Base-by-base conservation (phyloP, 495 filamentous ascomycete species). In the Penicillium maclennaniae region DNA sequence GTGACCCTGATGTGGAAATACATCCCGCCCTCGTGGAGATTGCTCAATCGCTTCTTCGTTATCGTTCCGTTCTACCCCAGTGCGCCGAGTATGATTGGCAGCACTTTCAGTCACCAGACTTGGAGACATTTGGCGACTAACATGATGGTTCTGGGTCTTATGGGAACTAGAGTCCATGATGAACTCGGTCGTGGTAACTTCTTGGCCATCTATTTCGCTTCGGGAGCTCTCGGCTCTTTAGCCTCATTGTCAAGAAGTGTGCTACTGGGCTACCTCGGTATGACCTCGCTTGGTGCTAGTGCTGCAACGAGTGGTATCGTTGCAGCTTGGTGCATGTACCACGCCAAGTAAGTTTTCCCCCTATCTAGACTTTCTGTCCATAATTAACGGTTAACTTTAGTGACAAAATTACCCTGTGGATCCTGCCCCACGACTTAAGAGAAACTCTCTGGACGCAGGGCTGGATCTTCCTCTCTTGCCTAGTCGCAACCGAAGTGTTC, bases 181-280 rank as follows among this genome's bases (percentile, higher is more conserved):
- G 86, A 96, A 48, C 79, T 97, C 47, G 92, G 91, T 38, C 81
- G 92, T 17, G 91, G 86, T 37, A 81, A 84, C 53, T 96, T 97
- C 69, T 73, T 98, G 4, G 84, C 86, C 7, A 72, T 95, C 6
- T 95, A 90, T 67, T 59, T 95, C 36, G 69, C 81, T 0, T 74
- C 82, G 4, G 92, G 89, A 38, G 79, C 80, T 0, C 21, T 89
- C 12, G 86, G 83, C 27, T 85, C 84, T 39, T 79, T 89, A 52
- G 66, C 74, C 3, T 85, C 83, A 21, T 71, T 97, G 45, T 60
- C 75, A 10, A 67, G 66, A 27, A 76, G 81, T 45, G 85, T 91
- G 28, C 53, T 91, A 9, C 51, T 63, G 7, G 66, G 69, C 9
- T 62, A 68, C 47, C 76, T 86, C 37, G 63, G 65, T 3, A 70